Percentiles rank a stretch among this genome's conserved stretches.
Evolutionary conservation across 116 monocot species (phyloP).

Genomic region (Posidonia oceanica): DNA sequence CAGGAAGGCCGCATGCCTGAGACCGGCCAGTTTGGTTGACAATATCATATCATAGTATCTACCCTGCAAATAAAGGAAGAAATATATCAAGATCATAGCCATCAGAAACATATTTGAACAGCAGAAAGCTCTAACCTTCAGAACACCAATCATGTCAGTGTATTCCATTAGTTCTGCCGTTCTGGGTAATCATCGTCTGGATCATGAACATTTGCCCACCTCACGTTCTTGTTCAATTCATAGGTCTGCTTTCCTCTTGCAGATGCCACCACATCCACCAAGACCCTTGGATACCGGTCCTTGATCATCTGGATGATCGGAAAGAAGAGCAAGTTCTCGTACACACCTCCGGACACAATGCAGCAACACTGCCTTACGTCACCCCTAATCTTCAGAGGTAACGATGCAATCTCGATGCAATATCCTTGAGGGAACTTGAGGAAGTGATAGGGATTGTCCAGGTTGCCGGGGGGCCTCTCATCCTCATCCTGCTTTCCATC

Average conservation of each 20-base stretch:
- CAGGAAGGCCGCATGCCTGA: conserved; percentile 72
- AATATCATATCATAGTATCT: conserved; percentile 80
- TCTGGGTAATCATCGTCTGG: conserved; percentile 56
- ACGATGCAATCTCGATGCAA: conserved; percentile 54
- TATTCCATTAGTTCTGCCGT: conserved; percentile 73
- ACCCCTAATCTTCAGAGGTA: conserved; percentile 58
- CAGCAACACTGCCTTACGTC: conserved; percentile 82
- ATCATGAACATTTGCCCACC: conserved; percentile 73
- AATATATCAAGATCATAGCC: background rate
- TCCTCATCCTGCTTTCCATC: conserved; percentile 88
- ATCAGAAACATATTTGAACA: background rate
- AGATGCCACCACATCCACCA: conserved; percentile 49
- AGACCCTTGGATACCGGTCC: conserved; percentile 79
- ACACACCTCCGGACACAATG: conserved; percentile 72
- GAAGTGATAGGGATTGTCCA: conserved; percentile 72
- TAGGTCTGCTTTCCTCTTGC: conserved; percentile 81
- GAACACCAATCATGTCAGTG: conserved; percentile 58
- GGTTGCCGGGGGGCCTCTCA: conserved; percentile 58
- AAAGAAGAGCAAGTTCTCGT: conserved; percentile 84
- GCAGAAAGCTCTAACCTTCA: conserved; percentile 25
- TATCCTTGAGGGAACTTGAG: conserved; percentile 71
- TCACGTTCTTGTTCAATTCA: conserved; percentile 84
- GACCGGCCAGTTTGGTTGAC: conserved; percentile 66
- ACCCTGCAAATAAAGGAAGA: conserved; percentile 24
- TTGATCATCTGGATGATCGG: conserved; percentile 71